phyloP scores from a whole-genome alignment of 2,329 filamentous ascomycete species.

The Epichloe aotearoae region DNA sequence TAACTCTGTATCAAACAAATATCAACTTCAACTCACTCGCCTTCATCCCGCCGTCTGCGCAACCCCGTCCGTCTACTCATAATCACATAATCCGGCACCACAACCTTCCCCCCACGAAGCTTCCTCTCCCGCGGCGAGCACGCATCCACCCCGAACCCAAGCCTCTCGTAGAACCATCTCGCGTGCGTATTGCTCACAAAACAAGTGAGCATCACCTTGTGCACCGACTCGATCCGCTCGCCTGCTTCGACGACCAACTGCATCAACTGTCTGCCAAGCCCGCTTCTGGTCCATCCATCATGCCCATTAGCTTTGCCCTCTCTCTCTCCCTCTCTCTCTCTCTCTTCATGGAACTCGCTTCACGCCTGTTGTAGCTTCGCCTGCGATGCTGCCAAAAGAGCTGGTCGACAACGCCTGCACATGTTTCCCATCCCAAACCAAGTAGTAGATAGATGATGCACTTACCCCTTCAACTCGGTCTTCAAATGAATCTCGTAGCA shows the following conservation, averaged over 20 bases:
- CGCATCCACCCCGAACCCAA: conserved; percentile 44
- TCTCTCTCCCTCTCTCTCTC: too few relatives aligned
- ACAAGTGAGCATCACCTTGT: conserved; percentile 63
- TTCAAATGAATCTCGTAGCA: conserved; percentile 67
- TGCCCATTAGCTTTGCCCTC: neutral
- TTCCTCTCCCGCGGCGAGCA: conserved; percentile 40
- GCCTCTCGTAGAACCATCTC: conserved; percentile 44
- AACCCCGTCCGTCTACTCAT: conserved; percentile 33
- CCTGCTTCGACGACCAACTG: conserved; percentile 39
- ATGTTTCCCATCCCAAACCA: too few relatives aligned
- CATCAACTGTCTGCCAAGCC: conserved; percentile 50
- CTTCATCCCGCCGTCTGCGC: neutral
- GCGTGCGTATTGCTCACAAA: conserved; percentile 49
- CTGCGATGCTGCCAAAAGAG: too few relatives aligned
- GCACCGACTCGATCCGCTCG: conserved; percentile 35
- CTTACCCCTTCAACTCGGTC: conserved; percentile 39
- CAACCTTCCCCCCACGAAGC: conserved; percentile 39
- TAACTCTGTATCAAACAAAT: too few relatives aligned
- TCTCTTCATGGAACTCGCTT: too few relatives aligned
- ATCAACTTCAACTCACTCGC: neutral
- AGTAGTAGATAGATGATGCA: conserved; percentile 2
- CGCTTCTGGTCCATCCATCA: conserved; percentile 31
- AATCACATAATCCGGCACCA: conserved; percentile 46
- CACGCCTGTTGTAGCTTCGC: too few relatives aligned
- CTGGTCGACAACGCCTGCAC: too few relatives aligned